Evolutionary conservation across 2,329 filamentous ascomycete genomes (phyloP).

Genomic region (Bertia moriformis): DNA sequence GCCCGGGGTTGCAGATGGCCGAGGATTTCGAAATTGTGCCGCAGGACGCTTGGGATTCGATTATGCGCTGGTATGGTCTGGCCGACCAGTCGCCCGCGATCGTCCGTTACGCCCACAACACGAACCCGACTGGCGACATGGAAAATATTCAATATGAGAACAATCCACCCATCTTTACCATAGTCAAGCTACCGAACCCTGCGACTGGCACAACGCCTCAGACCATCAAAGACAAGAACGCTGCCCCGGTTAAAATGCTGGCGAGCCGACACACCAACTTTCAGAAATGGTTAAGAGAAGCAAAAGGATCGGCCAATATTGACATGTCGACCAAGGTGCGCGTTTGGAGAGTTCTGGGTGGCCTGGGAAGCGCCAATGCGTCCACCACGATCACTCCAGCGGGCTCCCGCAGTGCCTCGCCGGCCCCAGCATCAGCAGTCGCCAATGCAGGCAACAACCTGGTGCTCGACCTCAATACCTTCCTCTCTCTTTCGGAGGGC

Average conservation of each 20-base stretch:
- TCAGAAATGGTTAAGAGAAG: conserved; percentile 36
- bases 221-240: conserved; percentile 23
- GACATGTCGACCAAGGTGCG: conserved; percentile 42
- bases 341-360: conserved; percentile 38
- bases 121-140: conserved; percentile 21
- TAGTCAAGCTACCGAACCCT: conserved; percentile 38
- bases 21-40: conserved; percentile 43
- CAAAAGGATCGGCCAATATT: conserved; percentile 37
- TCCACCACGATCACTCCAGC: conserved; percentile 19
- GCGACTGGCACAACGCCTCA: conserved; percentile 19
- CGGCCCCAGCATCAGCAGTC: conserved; percentile 22
- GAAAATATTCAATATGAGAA: conserved; percentile 43
- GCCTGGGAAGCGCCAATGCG: conserved; percentile 13
- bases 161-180: conserved; percentile 44
- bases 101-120: conserved; percentile 43
- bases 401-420: conserved; percentile 22
- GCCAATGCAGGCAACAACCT: conserved; percentile 27
- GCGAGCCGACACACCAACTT: conserved; percentile 38
- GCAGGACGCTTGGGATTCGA: conserved; percentile 39
- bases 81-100: conserved; percentile 35
- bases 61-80: conserved; percentile 42
- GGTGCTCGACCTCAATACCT: conserved; percentile 34
- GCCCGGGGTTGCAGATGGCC: conserved; percentile 27
- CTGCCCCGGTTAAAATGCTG: conserved; percentile 31
- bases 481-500: conserved; percentile 35